These are phyloP conservation scores for Chytridiales sp. DNA, from an alignment of 371 early-diverging fungal species.

Conservation along the genomic window DNA sequence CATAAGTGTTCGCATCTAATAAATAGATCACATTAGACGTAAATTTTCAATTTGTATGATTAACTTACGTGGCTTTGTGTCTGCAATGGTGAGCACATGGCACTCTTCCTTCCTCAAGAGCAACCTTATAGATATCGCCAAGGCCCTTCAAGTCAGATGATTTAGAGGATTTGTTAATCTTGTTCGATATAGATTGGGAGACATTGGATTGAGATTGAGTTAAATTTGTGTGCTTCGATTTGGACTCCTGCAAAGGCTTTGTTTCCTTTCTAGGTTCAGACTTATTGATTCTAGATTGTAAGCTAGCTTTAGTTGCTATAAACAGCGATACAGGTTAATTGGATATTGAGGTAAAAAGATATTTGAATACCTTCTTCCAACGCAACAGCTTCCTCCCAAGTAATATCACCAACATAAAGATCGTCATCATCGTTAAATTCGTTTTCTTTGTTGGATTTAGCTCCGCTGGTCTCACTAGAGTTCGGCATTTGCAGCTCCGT, in stretches of 20 bases:
- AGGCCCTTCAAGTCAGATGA: not conserved
- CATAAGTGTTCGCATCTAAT: constrained; percentile 43
- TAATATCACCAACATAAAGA: not conserved
- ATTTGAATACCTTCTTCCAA: not conserved
- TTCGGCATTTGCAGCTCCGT: not conserved
- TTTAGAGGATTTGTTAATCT: not conserved
- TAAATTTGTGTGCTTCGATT: not conserved
- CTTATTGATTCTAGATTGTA: not conserved
- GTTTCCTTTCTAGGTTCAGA: not conserved
- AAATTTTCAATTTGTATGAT: not conserved
- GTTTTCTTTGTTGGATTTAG: not conserved
- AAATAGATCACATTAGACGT: not conserved
- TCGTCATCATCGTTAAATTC: not conserved
- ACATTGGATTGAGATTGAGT: not conserved
- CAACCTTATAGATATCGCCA: not conserved
- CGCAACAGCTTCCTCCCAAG: not conserved
- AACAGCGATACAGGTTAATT: not conserved
- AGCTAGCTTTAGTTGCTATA: not conserved
- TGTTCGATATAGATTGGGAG: not conserved
- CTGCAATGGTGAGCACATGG: constrained; percentile 42
- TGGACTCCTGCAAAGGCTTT: not conserved
- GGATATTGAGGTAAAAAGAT: too few species aligned
- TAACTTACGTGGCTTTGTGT: constrained; percentile 31
- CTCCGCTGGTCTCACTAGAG: not conserved
- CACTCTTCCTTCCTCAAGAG: constrained; percentile 24